Conservation (phyloP, 1,284 basidiomycete genomes). For the Ceratobasidium theobromae region DNA sequence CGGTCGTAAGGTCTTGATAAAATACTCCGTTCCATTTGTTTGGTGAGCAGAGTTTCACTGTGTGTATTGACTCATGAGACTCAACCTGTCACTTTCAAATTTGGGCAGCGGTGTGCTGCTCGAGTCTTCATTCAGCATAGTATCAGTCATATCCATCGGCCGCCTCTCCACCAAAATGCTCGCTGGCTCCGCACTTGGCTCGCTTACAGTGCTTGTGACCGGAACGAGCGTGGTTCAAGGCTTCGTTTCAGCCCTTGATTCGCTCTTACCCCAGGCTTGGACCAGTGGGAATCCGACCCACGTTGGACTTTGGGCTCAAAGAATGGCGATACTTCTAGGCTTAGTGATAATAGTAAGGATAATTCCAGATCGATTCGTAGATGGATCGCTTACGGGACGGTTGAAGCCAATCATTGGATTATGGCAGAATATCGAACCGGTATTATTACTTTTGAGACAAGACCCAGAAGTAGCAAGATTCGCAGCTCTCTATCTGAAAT, state of each 20-base stretch:
- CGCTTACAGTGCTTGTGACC: conserved; percentile 77
- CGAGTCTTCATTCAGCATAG: conserved; percentile 71
- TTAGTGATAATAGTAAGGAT: conserved; percentile 59
- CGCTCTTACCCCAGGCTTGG: conserved; percentile 89
- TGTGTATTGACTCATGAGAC: not conserved
- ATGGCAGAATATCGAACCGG: conserved; percentile 80
- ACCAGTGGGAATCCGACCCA: conserved; percentile 78
- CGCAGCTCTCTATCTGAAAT: conserved; percentile 75
- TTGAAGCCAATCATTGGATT: conserved; percentile 62
- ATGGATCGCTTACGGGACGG: not conserved
- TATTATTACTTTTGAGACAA: conserved; percentile 79
- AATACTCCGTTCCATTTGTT: conserved; percentile 67
- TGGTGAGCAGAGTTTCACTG: conserved; percentile 47
- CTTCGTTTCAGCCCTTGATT: conserved; percentile 82
- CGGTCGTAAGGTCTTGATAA: conserved; percentile 52
- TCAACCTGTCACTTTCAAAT: too few relatives aligned
- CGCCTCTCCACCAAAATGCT: conserved; percentile 80
- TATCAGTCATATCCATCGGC: conserved; percentile 78
- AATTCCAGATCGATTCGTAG: conserved; percentile 41
- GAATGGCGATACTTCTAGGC: conserved; percentile 74
- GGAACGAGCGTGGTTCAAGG: conserved; percentile 79
- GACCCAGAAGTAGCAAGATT: conserved; percentile 80
- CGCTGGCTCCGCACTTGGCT: conserved; percentile 77
- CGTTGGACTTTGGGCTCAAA: conserved; percentile 87
- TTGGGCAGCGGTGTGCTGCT: conserved; percentile 63